Percentiles rank a stretch among this genome's conserved stretches.
phyloP scores from a whole-genome alignment of 495 filamentous ascomycete genomes.

The Xylaria sp. region DNA sequence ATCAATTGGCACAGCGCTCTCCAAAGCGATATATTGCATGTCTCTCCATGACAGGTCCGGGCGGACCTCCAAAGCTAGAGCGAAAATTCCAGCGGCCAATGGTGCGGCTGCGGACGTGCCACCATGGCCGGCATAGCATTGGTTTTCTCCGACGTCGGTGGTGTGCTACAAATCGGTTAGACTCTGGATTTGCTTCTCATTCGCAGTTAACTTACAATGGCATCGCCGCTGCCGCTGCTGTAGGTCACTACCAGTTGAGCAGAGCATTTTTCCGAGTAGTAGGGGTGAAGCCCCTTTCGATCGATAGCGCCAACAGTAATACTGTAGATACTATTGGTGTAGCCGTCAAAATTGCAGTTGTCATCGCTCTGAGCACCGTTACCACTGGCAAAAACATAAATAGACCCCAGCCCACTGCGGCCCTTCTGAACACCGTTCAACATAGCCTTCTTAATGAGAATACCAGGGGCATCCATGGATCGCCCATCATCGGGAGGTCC shows the following conservation, averaged over 20 bases:
- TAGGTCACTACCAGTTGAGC: conserved; percentile 95
- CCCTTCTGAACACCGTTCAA: conserved; percentile 90
- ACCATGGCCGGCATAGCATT: conserved; percentile 80
- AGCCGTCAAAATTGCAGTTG: conserved; percentile 99
- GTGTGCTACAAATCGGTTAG: conserved; percentile 66
- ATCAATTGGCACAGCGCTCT: conserved; percentile 82
- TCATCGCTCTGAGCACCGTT: conserved; percentile 89
- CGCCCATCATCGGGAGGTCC: conserved; percentile 91
- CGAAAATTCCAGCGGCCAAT: conserved; percentile 87
- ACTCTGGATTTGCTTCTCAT: conserved; percentile 6
- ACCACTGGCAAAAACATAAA: conserved; percentile 96
- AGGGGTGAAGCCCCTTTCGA: conserved; percentile 80
- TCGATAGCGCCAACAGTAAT: conserved; percentile 96
- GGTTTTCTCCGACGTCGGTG: conserved; percentile 86
- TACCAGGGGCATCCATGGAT: conserved; percentile 91
- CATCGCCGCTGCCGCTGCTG: conserved; percentile 85
- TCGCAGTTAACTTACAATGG: conserved; percentile 63
- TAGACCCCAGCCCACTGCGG: conserved; percentile 80
- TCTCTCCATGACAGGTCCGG: conserved; percentile 94
- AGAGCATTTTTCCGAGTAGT: conserved; percentile 95
- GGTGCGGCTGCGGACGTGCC: conserved; percentile 98
- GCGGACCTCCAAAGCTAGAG: conserved; percentile 85
- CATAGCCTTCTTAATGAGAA: conserved; percentile 89
- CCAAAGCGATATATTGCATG: conserved; percentile 86
- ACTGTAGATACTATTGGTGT: conserved; percentile 99